These are phyloP conservation scores for Ephemerocybe angulata DNA, from an alignment of 768 basidiomycete species.

Conservation along the genomic window DNA sequence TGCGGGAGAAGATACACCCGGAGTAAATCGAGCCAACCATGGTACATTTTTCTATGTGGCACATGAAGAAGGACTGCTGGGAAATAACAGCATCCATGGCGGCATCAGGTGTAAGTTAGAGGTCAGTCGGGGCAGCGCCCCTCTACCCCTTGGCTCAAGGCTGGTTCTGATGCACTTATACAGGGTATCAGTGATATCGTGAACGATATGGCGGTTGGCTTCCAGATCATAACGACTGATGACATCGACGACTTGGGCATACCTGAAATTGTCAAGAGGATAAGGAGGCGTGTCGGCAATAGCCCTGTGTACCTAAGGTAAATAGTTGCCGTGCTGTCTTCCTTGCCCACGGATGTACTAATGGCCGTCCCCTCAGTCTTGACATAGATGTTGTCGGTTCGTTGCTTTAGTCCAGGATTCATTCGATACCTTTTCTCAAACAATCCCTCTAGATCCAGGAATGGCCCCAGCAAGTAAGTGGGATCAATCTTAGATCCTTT, in stretches of 20 bases:
- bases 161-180: neutral
- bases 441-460: constrained; percentile 51
- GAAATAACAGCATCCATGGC: constrained; percentile 78
- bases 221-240: constrained; percentile 73
- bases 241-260: constrained; percentile 83
- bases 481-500: neutral
- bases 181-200: constrained; percentile 61
- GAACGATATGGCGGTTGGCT: constrained; percentile 71
- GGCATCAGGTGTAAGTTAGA: constrained; percentile 77
- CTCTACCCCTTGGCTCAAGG: neutral
- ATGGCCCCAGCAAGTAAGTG: constrained; percentile 73
- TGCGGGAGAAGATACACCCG: constrained; percentile 52
- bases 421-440: neutral
- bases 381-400: constrained; percentile 82
- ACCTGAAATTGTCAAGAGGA: constrained; percentile 62
- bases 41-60: constrained; percentile 87
- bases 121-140: constrained; percentile 25
- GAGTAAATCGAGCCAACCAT: constrained; percentile 74
- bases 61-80: constrained; percentile 70
- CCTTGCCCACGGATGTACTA: neutral
- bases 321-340: constrained; percentile 19
- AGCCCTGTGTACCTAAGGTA: constrained; percentile 76
- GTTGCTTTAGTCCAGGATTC: constrained; percentile 9
- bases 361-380: constrained; percentile 37
- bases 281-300: constrained; percentile 68